Conservation (phyloP, 2,329 filamentous ascomycete genomes). For the Pseudopyricularia javanii region DNA sequence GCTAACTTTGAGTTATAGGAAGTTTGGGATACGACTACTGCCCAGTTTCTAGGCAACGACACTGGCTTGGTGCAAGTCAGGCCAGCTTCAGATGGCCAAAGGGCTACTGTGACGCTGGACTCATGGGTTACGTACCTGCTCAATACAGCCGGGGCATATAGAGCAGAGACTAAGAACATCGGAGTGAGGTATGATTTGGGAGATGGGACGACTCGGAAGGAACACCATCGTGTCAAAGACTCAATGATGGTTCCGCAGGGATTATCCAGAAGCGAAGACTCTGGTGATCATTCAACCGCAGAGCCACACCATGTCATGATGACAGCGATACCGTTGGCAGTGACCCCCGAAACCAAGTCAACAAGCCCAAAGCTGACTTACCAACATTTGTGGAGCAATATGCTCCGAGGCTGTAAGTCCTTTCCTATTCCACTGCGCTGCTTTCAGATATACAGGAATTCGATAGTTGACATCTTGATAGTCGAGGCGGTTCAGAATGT, state of each 20-base stretch:
- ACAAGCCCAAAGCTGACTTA: neutral
- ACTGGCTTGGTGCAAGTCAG: neutral
- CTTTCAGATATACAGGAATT: no score
- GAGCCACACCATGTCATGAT: neutral
- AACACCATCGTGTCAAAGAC: no score
- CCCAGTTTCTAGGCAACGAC: neutral
- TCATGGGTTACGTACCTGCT: neutral
- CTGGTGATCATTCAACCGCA: no score
- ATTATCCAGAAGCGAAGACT: no score
- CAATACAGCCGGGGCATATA: neutral
- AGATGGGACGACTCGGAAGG: no score
- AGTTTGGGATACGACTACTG: neutral
- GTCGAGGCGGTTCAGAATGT: neutral
- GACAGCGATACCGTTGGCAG: neutral
- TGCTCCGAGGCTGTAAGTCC: neutral
- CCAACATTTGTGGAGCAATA: neutral
- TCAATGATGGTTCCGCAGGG: no score
- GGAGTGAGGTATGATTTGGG: no score
- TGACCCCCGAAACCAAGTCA: neutral
- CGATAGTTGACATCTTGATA: neutral
- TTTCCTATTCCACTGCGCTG: neutral
- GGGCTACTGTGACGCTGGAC: neutral
- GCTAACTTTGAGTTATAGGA: neutral
- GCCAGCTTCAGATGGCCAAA: neutral
- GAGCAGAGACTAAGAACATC: neutral